Evolutionary conservation across 331 rosid species (phyloP).

Genomic region (Ulmus americana): DNA sequence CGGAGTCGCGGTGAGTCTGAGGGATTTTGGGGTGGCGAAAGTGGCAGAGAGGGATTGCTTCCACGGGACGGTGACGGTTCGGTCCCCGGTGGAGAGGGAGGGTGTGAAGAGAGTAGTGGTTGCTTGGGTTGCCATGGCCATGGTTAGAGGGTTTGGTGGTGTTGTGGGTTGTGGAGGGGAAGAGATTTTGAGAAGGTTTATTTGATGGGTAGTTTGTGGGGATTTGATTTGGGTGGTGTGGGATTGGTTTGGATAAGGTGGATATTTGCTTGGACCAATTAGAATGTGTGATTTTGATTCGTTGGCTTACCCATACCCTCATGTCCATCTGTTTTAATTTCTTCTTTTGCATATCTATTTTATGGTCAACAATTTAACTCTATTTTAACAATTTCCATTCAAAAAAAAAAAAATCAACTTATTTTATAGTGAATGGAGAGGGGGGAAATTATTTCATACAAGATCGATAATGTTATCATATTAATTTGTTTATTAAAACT

Average conservation of each 20-base stretch:
- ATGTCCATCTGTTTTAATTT: neutral
- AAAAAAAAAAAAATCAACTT: too few relatives aligned
- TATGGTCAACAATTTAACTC: neutral
- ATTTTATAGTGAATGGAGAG: too few relatives aligned
- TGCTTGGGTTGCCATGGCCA: conserved; percentile 90
- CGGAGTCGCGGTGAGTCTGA: conserved; percentile 25
- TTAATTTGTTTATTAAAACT: too few relatives aligned
- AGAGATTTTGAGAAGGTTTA: conserved; percentile 5
- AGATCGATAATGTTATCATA: too few relatives aligned
- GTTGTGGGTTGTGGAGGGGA: conserved; percentile 11
- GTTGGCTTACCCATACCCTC: conserved; percentile 20
- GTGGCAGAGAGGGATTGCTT: conserved; percentile 45
- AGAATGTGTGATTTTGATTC: conserved; percentile 46
- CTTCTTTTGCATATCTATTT: conserved; percentile 6
- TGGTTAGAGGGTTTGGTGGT: conserved; percentile 14
- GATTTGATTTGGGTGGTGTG: conserved; percentile 32
- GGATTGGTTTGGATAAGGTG: conserved; percentile 60
- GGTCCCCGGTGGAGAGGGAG: conserved; percentile 34
- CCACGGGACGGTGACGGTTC: conserved; percentile 41
- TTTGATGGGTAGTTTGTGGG: conserved; percentile 11
- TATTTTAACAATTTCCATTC: too few relatives aligned
- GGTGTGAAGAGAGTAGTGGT: conserved; percentile 77
- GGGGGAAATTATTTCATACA: too few relatives aligned
- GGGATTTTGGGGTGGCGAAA: conserved; percentile 46
- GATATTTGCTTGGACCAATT: conserved; percentile 54